These are phyloP conservation scores for Hyaloscypha variabilis DNA, from an alignment of 495 filamentous ascomycete species.

Conservation along the genomic window DNA sequence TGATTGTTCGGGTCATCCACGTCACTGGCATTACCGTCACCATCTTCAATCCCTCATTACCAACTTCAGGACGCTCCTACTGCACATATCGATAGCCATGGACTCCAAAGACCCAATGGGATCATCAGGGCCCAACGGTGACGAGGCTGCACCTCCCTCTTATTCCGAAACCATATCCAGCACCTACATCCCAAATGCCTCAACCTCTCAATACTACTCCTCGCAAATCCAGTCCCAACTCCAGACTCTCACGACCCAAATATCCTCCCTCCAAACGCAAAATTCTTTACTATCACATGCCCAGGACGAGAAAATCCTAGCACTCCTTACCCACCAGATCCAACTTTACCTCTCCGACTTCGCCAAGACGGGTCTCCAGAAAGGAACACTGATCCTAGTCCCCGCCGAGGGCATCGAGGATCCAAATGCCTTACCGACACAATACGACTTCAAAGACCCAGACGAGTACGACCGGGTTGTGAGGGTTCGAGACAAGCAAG, in stretches of 20 bases:
- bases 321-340: constrained; percentile 29
- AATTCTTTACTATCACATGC: constrained; percentile 23
- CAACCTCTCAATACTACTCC: constrained; percentile 25
- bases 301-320: constrained; percentile 29
- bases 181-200: not conserved
- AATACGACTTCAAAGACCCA: constrained; percentile 24
- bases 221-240: constrained; percentile 29
- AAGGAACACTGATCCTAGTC: constrained; percentile 29
- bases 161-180: constrained; percentile 21
- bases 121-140: not conserved
- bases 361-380: constrained; percentile 20
- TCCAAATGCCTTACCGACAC: constrained; percentile 22
- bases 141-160: constrained; percentile 25
- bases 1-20: not conserved
- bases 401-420: constrained; percentile 24
- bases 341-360: constrained; percentile 31
- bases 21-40: not conserved
- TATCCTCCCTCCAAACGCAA: constrained; percentile 23
- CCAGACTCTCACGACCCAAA: constrained; percentile 18
- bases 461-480: constrained; percentile 24
- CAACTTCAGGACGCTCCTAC: not conserved
- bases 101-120: constrained; percentile 16
- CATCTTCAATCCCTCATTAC: not conserved
- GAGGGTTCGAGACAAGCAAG: constrained; percentile 23
- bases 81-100: constrained; percentile 12